Percentiles rank a stretch among this genome's conserved stretches.
Conservation (phyloP, 108 stramenopile species). For the Cylindrotheca fusiformis region DNA sequence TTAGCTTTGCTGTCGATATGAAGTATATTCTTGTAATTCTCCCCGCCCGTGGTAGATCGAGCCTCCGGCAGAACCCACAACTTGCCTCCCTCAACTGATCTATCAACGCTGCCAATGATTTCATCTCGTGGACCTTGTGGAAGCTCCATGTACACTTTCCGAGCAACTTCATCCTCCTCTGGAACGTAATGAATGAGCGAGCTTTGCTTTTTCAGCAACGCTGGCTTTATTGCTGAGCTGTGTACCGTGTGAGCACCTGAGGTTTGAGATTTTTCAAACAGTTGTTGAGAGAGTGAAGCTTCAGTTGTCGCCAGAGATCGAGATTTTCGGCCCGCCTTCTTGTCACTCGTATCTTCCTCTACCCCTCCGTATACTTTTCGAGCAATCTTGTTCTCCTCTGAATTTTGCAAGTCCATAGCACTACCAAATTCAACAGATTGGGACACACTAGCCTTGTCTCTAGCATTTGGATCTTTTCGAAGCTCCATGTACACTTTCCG, state of each 20-base stretch:
- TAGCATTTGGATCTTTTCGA: too few relatives aligned
- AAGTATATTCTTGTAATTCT: too few relatives aligned
- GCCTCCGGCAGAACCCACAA: neutral
- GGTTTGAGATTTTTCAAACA: neutral
- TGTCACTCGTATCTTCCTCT: too few relatives aligned
- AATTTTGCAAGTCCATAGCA: too few relatives aligned
- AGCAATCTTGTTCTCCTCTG: neutral
- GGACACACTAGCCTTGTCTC: too few relatives aligned
- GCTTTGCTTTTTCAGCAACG: neutral
- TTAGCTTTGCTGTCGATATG: neutral
- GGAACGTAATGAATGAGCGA: neutral
- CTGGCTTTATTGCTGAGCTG: neutral
- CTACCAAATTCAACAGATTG: too few relatives aligned
- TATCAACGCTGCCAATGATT: neutral
- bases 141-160: neutral
- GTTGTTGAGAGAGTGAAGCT: neutral
- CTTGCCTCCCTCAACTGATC: neutral
- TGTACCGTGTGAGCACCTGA: neutral
- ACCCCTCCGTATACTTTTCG: too few relatives aligned
- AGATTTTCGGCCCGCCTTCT: too few relatives aligned
- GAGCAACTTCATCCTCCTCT: neutral
- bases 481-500: neutral
- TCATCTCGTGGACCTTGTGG: too few relatives aligned
- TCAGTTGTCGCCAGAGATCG: too few relatives aligned
- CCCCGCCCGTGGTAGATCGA: neutral